Base-by-base conservation (phyloP, 2,329 filamentous ascomycete species). In the Simplicillium aogashimaense region DNA sequence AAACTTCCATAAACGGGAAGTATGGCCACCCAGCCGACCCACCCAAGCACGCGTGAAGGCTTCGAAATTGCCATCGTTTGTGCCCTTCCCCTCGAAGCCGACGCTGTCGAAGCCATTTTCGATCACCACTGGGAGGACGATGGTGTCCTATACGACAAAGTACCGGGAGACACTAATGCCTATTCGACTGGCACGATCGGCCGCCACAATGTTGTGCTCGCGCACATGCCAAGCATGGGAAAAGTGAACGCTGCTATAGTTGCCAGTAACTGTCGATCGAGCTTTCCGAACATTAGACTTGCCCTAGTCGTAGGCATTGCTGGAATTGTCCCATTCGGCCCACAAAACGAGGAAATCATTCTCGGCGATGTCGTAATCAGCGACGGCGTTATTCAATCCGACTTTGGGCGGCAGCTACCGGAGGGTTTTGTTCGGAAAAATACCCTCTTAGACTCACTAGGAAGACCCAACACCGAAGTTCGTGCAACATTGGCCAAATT, bases 311-410 rank as follows among this genome's bases (percentile, higher is more conserved):
- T 50, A 13, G 51, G 50, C 10, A 31, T 51, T 14, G 47, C 43
- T 15, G 53, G 54, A 1, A 49, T 41, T 3, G 47, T 52, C 2
- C 54, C 53, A 3, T 34, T 36, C 14, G 18, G 16, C 16, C 15
- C 25, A 4, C 36, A 40, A 2, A 31, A 17, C 3, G 18, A 45
- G 16, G 51, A 51, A 17, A 47, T 50, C 3, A n/a, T 52, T 2
- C 46, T 56, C 1, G 55, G 54, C 20, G 54, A 55, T 34, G 53
- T 55, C 5, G 36, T 59, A n/a, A 48, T 59, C 15, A 56, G 56
- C 36, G 43, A 51, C 2, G 42, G 41, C 1, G 42, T 60, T 2
- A 34, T 59, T 8, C 52, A 59, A 37, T 55, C 51, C 38, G 58
- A 60, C 35, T 47, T 55, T 32, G 57, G 54, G 1, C 44, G 51